Evolutionary conservation across 1,284 basidiomycete species (phyloP).

Genomic region (Ceratobasidium papillatum): DNA sequence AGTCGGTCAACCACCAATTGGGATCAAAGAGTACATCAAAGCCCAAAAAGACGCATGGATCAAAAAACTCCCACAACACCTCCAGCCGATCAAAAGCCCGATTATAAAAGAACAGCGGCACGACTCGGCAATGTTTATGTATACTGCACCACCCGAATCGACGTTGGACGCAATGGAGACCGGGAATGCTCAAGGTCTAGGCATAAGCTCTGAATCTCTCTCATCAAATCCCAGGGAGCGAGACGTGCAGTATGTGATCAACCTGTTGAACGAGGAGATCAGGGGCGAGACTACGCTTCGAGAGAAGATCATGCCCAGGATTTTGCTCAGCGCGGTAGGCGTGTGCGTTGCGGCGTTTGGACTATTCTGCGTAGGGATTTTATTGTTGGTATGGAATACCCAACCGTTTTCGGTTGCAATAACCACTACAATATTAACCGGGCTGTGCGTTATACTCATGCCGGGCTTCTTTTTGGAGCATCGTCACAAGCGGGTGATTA

Average conservation of each 20-base stretch:
- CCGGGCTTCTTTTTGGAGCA: conserved; percentile 37
- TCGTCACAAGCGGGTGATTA: conserved; percentile 32
- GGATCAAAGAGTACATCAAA: conserved; percentile 15
- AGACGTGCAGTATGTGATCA: conserved; percentile 26
- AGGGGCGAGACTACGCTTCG: conserved; percentile 6
- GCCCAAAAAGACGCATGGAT: conserved; percentile 18
- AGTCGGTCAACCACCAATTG: neutral
- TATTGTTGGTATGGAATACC: conserved; percentile 30
- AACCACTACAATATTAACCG: neutral
- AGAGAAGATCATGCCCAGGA: conserved; percentile 8
- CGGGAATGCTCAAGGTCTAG: neutral
- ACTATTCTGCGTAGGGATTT: conserved; percentile 14
- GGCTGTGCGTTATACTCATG: conserved; percentile 2
- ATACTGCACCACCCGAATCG: neutral
- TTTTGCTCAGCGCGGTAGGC: conserved; percentile 15
- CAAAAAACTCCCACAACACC: conserved; percentile 8
- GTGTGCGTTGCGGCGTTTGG: conserved; percentile 25
- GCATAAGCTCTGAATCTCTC: neutral
- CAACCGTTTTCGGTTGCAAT: conserved; percentile 23
- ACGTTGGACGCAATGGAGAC: neutral
- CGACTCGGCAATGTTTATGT: neutral
- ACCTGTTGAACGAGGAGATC: conserved; percentile 14
- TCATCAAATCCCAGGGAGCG: conserved; percentile 6
- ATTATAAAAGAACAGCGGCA: neutral
- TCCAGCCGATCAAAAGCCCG: conserved; percentile 1